A percentile compares a stretch with the other conserved stretches of the same genome.
These are phyloP conservation scores for Umbilicus rupestris DNA, from an alignment of 164 flowering plant species.

Conservation along the genomic window DNA sequence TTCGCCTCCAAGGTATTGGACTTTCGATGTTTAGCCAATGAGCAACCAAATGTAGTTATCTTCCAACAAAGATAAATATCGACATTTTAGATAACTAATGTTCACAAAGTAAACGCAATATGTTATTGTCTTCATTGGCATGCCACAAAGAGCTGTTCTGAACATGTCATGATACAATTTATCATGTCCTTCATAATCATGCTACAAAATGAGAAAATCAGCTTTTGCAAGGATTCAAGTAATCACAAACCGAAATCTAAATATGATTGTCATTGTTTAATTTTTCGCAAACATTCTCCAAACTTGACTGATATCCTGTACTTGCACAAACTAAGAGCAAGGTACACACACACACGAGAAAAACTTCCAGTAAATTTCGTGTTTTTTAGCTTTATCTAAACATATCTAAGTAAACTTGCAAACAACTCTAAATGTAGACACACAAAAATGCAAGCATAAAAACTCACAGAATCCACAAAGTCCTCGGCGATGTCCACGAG, in stretches of 20 bases:
- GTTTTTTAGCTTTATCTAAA: too few species aligned
- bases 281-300: neutral
- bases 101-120: neutral
- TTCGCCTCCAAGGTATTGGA: conserved; percentile 84
- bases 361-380: too few species aligned
- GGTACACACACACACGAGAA: too few species aligned
- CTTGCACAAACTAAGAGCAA: neutral
- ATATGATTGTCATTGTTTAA: neutral
- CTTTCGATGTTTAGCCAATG: conserved; percentile 92
- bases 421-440: too few species aligned
- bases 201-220: neutral
- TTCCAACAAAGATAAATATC: conserved; percentile 19
- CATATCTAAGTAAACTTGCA: neutral
- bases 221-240: neutral
- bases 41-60: conserved; percentile 87
- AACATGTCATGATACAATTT: neutral
- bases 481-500: conserved; percentile 90
- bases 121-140: neutral
- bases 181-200: neutral
- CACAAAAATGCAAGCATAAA: neutral
- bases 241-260: neutral
- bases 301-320: neutral
- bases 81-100: neutral
- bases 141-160: neutral
- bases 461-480: conserved; percentile 85